Conservation (phyloP, 805 yeast species). For the Jamesozyma spencerorum region DNA sequence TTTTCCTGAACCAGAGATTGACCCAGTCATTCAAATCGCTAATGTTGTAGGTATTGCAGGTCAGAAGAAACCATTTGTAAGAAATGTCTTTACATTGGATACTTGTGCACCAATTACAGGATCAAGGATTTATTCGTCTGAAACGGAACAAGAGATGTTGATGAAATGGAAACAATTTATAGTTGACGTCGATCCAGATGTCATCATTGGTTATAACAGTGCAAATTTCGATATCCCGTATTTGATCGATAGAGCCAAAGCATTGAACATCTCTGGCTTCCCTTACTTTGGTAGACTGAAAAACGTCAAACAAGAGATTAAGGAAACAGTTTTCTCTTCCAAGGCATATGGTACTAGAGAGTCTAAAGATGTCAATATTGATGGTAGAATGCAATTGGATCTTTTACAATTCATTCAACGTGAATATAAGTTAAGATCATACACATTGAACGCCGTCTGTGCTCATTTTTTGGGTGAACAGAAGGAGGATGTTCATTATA, state of each 20-base stretch:
- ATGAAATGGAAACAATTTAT: slow-evolving; percentile 81
- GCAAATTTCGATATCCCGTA: slow-evolving; percentile 95
- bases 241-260: slow-evolving; percentile 74
- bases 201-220: slow-evolving; percentile 91
- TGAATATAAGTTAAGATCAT: slow-evolving; percentile 89
- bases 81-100: slow-evolving; percentile 89
- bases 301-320: slow-evolving; percentile 62
- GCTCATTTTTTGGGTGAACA: slow-evolving; percentile 91
- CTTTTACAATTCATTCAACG: slow-evolving; percentile 86
- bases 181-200: slow-evolving; percentile 83
- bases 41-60: slow-evolving; percentile 85
- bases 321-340: slow-evolving; percentile 78
- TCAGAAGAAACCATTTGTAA: slow-evolving; percentile 67
- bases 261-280: slow-evolving; percentile 54
- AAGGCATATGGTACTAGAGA: slow-evolving; percentile 96
- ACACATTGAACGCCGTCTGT: slow-evolving; percentile 89
- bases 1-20: slow-evolving; percentile 89
- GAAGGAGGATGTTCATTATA: slow-evolving; percentile 96
- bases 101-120: slow-evolving; percentile 92
- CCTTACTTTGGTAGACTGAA: slow-evolving; percentile 80
- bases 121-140: slow-evolving; percentile 70
- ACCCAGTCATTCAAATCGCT: slow-evolving; percentile 95
- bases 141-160: slow-evolving; percentile 74
- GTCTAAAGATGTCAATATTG: slow-evolving; percentile 81
- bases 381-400: slow-evolving; percentile 93